Percentiles rank a stretch among this genome's conserved stretches.
phyloP scores from a whole-genome alignment of 1,139 yeast genomes.

The Saccharomyces pastorianus region DNA sequence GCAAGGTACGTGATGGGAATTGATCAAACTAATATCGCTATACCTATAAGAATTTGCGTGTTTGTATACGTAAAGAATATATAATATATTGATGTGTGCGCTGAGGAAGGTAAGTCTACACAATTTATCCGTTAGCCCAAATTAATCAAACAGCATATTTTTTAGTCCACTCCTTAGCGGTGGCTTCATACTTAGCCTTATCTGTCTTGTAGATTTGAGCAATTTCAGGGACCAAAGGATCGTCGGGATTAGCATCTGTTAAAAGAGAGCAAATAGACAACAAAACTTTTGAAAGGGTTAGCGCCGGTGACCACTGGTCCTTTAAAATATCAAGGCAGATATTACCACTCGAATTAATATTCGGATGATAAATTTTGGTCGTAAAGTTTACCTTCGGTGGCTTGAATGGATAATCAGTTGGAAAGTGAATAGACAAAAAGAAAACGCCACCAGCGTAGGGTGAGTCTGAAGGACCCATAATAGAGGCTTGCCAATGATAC shows the following conservation, averaged over 20 bases:
- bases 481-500: constrained; percentile 95
- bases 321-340: constrained; percentile 36
- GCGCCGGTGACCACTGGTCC: constrained; percentile 66
- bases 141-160: constrained; percentile 74
- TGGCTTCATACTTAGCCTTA: constrained; percentile 88
- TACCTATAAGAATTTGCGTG: not conserved
- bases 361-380: constrained; percentile 85
- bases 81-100: not conserved
- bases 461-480: constrained; percentile 91
- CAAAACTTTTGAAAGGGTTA: constrained; percentile 77
- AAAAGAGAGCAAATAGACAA: constrained; percentile 81
- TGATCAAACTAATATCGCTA: not conserved
- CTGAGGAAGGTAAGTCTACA: not conserved
- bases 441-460: constrained; percentile 92
- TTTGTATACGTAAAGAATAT: not conserved
- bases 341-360: constrained; percentile 79
- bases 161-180: constrained; percentile 98
- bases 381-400: constrained; percentile 89
- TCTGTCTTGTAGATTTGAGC: constrained; percentile 95
- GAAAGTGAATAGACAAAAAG: constrained; percentile 83
- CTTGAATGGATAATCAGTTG: constrained; percentile 90
- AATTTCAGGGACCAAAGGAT: constrained; percentile 96
- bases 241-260: constrained; percentile 98
- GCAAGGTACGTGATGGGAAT: not conserved
- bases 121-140: not conserved